Base-by-base conservation (phyloP, 148 eudicot genomes). In the Vaccinium darrowii region DNA sequence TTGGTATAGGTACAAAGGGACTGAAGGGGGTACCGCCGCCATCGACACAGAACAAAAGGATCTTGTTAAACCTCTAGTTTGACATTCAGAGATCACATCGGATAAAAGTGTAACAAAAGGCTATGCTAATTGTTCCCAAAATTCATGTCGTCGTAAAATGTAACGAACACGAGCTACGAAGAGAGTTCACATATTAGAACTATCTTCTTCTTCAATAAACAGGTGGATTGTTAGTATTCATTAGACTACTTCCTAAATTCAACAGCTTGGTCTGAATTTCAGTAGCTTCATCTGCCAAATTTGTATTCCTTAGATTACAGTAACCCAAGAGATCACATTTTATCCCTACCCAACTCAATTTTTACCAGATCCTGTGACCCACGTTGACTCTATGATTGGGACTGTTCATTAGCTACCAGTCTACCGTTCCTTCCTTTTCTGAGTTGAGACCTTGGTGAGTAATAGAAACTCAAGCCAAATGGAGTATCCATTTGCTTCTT, bases 1-100 rank as follows among this genome's bases (percentile, higher is more conserved):
- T 56, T 94, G 98, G 95, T 95, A 93, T 71, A 88, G 85, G 90
- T 95, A 95, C 86, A 95, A 94, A 89, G 92, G 92, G 36, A 85
- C 53, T 8, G 79, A 27, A 57, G 88, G 65, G 30, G 84, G 81
- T 27, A 47, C 36, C 30, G 25, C 7, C 53, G 33, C 75, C 47
- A 47, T 62, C 14, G 89, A 88, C 65, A 69, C 36, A 82, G 88
- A 91, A 73, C 53, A 15, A 43, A 82, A 86, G 58, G 58, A 81
- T 49, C n/a, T 50, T 62, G 83, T 84, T 60, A 81, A 84, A 79
- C 33, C 47, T 49, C 10, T 81, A 12, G 84, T 81, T 74, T 85
- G 80, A 81, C 57, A 23, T 30, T 43, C 11, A 5, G 65, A 8
- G 27, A 8, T 81, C 76, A 65, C 39, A 65, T 27, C 18, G 3